Conservation (phyloP, 2,329 filamentous ascomycete species). For the Tolypocladium amazonense region DNA sequence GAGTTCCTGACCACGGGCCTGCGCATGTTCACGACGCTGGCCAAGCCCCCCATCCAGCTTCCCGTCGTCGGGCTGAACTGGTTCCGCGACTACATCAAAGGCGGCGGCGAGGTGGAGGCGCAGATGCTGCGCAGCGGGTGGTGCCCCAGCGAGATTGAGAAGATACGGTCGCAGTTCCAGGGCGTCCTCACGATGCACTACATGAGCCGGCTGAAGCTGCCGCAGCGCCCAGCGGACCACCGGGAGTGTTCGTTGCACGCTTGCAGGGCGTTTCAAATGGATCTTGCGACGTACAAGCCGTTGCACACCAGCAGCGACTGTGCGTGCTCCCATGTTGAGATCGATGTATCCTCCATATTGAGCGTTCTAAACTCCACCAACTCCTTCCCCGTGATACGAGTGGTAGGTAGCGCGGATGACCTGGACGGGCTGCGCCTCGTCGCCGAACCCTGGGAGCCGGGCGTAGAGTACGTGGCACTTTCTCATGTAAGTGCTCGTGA, state of each 20-base stretch:
- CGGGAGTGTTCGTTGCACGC: constrained; percentile 11
- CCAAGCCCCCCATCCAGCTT: constrained; percentile 4
- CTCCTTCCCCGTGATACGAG: constrained; percentile 9
- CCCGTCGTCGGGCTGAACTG: constrained; percentile 8
- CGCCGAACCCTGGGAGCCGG: constrained; percentile 12
- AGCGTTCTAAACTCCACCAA: constrained; percentile 7
- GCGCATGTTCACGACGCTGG: not conserved
- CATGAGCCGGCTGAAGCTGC: constrained; percentile 10
- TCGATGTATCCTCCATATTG: constrained; percentile 8
- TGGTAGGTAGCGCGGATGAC: constrained; percentile 1
- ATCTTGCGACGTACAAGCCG: constrained; percentile 14
- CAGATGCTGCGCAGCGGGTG: constrained; percentile 18
- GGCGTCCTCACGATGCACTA: constrained; percentile 13
- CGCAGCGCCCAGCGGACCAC: constrained; percentile 9
- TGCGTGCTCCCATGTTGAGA: constrained; percentile 9
- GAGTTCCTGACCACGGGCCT: constrained; percentile 12
- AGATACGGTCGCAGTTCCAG: constrained; percentile 11
- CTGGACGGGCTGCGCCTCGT: constrained; percentile 7
- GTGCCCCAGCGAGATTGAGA: constrained; percentile 21
- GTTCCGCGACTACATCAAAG: constrained; percentile 7
- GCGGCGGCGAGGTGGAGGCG: constrained; percentile 8
- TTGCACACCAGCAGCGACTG: constrained; percentile 12
- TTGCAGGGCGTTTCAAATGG: constrained; percentile 19
- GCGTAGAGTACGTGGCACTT: constrained; percentile 19
- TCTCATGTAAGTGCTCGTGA: constrained; percentile 16